A percentile compares a stretch with the other conserved stretches of the same genome.
Conservation (phyloP, 352 stramenopile species). For the Pelagophyceae sp. region DNA sequence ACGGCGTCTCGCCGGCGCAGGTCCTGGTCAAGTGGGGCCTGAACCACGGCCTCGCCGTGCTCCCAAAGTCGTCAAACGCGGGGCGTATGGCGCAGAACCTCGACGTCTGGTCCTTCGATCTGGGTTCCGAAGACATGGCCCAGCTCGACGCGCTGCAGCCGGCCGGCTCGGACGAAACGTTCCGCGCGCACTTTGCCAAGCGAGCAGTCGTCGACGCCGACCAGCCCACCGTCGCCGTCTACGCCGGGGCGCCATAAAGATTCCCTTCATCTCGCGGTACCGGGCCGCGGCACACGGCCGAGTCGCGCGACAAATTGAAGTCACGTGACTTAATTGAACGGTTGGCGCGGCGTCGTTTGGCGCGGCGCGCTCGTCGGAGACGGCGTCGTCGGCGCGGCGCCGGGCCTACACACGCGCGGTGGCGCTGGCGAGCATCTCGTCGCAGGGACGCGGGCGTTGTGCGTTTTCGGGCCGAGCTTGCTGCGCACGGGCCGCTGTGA, state of each 20-base stretch:
- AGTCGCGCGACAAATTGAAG: too few relatives aligned
- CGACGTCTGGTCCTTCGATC: conserved; percentile 52
- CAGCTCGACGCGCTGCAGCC: conserved; percentile 52
- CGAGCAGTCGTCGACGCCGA: neutral
- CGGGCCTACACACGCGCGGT: too few relatives aligned
- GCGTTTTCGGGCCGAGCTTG: too few relatives aligned
- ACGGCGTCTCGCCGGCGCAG: conserved; percentile 44
- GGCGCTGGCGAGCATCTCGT: too few relatives aligned
- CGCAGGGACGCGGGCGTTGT: too few relatives aligned
- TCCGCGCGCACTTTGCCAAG: conserved; percentile 27
- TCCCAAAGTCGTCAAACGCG: conserved; percentile 53
- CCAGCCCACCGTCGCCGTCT: neutral
- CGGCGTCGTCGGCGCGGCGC: too few relatives aligned
- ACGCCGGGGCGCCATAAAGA: neutral
- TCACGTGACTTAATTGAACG: too few relatives aligned
- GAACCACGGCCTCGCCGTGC: conserved; percentile 55
- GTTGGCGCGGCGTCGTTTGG: too few relatives aligned
- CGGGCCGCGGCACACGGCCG: too few relatives aligned
- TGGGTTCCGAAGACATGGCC: conserved; percentile 47
- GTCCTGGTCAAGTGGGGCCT: conserved; percentile 58
- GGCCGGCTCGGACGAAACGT: conserved; percentile 41
- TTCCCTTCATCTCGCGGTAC: too few relatives aligned
- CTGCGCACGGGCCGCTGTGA: too few relatives aligned
- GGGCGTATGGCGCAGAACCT: conserved; percentile 58
- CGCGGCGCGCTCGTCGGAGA: too few relatives aligned